These are phyloP conservation scores for Fusarium euwallaceae DNA, from an alignment of 2,329 filamentous ascomycete genomes.

Conservation along the genomic window DNA sequence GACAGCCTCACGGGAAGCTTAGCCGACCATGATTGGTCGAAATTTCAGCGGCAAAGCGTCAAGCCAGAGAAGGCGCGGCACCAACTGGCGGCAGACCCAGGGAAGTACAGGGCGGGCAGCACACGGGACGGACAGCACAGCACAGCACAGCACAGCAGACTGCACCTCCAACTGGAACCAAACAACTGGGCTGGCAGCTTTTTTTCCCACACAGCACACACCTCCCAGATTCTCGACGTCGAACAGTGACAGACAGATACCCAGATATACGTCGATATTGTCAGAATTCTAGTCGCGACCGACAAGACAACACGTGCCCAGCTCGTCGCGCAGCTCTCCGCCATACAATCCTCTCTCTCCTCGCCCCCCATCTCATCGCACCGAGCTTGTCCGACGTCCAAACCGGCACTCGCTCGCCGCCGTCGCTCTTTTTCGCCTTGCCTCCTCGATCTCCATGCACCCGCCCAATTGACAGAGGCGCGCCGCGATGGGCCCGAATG, in stretches of 20 bases:
- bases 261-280: constrained; percentile 16
- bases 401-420: constrained; percentile 37
- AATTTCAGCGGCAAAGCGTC: constrained; percentile 43
- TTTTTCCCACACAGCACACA: constrained; percentile 27
- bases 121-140: constrained; percentile 13
- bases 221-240: constrained; percentile 11
- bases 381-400: constrained; percentile 40
- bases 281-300: background rate
- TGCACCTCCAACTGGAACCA: constrained; percentile 23
- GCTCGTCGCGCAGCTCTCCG: constrained; percentile 24
- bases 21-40: constrained; percentile 45
- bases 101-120: constrained; percentile 36
- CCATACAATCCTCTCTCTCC: constrained; percentile 1
- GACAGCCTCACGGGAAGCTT: constrained; percentile 40
- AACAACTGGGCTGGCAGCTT: constrained; percentile 34
- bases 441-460: constrained; percentile 54
- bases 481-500: constrained; percentile 58
- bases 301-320: constrained; percentile 29
- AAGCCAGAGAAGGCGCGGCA: constrained; percentile 31
- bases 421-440: constrained; percentile 33
- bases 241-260: background rate
- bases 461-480: constrained; percentile 52
- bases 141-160: constrained; percentile 33
- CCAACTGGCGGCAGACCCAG: constrained; percentile 33
- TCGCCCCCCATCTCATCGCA: constrained; percentile 27